phyloP scores from a whole-genome alignment of 2,329 filamentous ascomycete genomes.

The Nakataea oryzae region DNA sequence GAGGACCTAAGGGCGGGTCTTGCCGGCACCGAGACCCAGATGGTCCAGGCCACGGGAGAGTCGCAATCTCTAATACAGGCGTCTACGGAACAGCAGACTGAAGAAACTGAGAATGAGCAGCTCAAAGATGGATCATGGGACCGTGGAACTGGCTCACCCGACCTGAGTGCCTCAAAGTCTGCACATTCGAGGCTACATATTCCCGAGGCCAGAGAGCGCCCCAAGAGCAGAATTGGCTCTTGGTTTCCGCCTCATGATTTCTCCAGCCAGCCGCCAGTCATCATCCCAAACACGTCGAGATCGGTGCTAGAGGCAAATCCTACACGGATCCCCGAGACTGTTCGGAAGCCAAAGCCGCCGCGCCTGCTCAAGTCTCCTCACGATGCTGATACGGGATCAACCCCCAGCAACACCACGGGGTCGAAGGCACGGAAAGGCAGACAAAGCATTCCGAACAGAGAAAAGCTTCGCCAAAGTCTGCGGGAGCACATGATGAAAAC shows the following conservation, averaged over 20 bases:
- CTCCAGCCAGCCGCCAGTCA: neutral
- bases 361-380: too few relatives aligned
- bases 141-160: neutral
- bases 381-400: neutral
- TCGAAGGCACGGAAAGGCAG: neutral
- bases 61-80: neutral
- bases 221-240: neutral
- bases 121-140: neutral
- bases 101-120: neutral
- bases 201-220: neutral
- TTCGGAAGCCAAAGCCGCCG: neutral
- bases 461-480: neutral
- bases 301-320: neutral
- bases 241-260: neutral
- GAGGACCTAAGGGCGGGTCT: neutral
- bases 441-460: neutral
- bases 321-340: slow-evolving; percentile 1
- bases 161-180: neutral
- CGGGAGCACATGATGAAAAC: neutral
- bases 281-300: slow-evolving; percentile 2
- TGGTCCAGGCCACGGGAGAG: neutral
- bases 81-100: neutral
- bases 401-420: too few relatives aligned
- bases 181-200: neutral
- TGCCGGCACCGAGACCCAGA: neutral